Evolutionary conservation across 2,329 filamentous ascomycete species (phyloP).

Genomic region (Colletotrichum kahawae): DNA sequence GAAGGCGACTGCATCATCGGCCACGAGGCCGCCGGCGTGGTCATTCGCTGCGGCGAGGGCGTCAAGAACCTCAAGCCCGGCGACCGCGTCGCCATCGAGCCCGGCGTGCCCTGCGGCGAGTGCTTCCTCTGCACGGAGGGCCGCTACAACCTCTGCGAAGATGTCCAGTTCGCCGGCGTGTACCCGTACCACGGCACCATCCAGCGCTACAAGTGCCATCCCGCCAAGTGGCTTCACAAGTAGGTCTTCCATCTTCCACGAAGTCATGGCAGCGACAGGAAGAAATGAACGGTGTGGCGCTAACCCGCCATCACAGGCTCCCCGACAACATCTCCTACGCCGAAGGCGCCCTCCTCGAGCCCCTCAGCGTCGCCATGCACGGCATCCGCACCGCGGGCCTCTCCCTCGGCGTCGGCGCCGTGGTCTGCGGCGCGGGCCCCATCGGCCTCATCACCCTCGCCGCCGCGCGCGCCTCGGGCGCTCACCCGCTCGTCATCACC

Average conservation of each 20-base stretch:
- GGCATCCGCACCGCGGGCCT: conserved; percentile 60
- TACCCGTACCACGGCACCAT: conserved; percentile 66
- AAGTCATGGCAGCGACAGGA: neutral
- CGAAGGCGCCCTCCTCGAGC: conserved; percentile 68
- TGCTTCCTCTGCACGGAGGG: conserved; percentile 66
- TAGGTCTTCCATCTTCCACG: conserved; percentile 23
- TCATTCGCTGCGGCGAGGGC: conserved; percentile 60
- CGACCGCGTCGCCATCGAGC: conserved; percentile 71
- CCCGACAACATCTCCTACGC: conserved; percentile 61
- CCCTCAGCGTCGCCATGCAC: conserved; percentile 66
- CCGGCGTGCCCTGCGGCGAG: conserved; percentile 65
- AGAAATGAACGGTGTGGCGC: neutral
- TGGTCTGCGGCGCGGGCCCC: conserved; percentile 68
- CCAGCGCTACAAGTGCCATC: conserved; percentile 65
- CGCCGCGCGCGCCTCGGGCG: conserved; percentile 64
- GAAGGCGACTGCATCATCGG: conserved; percentile 69
- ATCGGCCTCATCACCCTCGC: conserved; percentile 66
- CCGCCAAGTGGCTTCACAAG: conserved; percentile 64
- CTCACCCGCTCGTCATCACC: conserved; percentile 67
- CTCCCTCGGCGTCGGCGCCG: conserved; percentile 56
- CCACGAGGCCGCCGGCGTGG: conserved; percentile 67
- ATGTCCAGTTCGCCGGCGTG: conserved; percentile 65
- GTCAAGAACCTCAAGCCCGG: conserved; percentile 60
- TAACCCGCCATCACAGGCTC: conserved; percentile 37
- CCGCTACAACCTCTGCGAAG: conserved; percentile 68